Conservation (phyloP, 106 monocot species). For the Amphibolis antarctica region DNA sequence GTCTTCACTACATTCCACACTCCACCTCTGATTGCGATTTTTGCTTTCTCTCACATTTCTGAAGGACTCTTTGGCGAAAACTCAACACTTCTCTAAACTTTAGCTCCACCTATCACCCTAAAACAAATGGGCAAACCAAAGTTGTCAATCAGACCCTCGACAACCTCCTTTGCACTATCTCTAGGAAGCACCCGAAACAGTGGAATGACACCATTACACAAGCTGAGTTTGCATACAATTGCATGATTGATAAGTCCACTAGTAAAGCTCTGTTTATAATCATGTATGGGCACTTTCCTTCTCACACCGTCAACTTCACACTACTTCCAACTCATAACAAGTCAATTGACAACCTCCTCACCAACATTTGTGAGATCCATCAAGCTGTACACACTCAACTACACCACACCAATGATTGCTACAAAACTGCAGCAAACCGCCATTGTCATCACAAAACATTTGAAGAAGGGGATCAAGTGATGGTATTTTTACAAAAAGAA, state of each 20-base stretch:
- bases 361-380: neutral
- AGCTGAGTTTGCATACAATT: slow-evolving; percentile 1
- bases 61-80: neutral
- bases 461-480: neutral
- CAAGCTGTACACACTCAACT: neutral
- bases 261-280: neutral
- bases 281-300: neutral
- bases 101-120: neutral
- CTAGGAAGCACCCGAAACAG: neutral
- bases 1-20: neutral
- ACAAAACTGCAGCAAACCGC: neutral
- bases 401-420: neutral
- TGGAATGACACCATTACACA: neutral
- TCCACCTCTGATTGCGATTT: neutral
- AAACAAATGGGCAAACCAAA: neutral
- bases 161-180: neutral
- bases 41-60: neutral
- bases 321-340: neutral
- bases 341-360: neutral
- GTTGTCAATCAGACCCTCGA: neutral
- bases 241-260: neutral
- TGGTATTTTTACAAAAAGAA: neutral
- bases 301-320: neutral
- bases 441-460: neutral
- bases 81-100: neutral